A percentile compares a stretch with the other conserved stretches of the same genome.
These are phyloP conservation scores for Trypanosoma mega DNA, from an alignment of 208 protist genomes.

Conservation along the genomic window DNA sequence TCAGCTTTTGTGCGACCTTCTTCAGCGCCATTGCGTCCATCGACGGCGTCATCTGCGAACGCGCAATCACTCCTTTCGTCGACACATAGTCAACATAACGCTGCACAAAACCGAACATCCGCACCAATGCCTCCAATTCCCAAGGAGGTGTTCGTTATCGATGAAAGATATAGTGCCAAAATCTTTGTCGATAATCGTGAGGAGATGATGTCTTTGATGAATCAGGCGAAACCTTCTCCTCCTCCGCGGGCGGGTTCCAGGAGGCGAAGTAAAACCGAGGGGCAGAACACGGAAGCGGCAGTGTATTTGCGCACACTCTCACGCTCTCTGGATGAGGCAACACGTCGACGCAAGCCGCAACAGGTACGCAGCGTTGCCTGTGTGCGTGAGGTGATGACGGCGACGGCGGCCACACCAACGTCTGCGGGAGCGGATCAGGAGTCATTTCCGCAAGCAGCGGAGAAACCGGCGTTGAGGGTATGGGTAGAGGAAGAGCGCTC, in stretches of 20 bases:
- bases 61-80: no score
- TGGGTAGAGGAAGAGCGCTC: conserved; percentile 18
- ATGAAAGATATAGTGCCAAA: conserved; percentile 6
- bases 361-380: no score
- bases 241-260: no score
- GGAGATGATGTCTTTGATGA: conserved; percentile 1
- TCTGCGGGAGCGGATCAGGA: no score
- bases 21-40: no score
- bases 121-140: no score
- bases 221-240: not conserved
- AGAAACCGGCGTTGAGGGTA: not conserved
- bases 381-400: not conserved
- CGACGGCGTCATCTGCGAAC: no score
- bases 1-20: no score
- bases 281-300: not conserved
- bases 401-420: not conserved
- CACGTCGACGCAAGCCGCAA: not conserved
- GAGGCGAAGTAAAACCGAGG: no score
- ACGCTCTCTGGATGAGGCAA: not conserved
- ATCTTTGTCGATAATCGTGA: conserved; percentile 1
- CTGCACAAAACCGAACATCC: no score
- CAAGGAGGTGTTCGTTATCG: not conserved
- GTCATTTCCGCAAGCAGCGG: no score
- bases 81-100: no score
- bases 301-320: not conserved